phyloP scores from a whole-genome alignment of 2,329 filamentous ascomycete genomes.

The Trichoderma sp. region DNA sequence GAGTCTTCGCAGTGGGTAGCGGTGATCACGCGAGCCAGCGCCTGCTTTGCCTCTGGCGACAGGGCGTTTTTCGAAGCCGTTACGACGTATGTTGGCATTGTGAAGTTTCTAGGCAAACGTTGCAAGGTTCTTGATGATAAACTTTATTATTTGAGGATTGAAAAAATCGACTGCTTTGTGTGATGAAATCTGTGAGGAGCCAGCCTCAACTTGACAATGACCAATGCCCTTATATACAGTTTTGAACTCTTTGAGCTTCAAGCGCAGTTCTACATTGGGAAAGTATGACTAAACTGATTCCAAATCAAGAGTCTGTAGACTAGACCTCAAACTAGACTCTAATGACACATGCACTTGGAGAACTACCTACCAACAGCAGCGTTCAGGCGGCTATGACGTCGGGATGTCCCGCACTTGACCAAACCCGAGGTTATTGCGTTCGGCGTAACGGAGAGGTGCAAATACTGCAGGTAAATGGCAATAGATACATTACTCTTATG shows the following conservation, averaged over 20 bases:
- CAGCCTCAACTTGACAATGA: neutral
- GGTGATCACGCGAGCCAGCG: neutral
- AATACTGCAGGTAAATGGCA: no score
- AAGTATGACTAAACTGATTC: neutral
- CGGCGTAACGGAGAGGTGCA: neutral
- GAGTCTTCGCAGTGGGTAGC: slow-evolving; percentile 1
- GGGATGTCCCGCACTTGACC: neutral
- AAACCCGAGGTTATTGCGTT: neutral
- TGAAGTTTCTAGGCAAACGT: neutral
- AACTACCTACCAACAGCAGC: neutral
- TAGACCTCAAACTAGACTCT: neutral
- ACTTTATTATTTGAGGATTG: neutral
- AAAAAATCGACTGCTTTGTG: neutral
- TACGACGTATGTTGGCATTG: slow-evolving; percentile 4
- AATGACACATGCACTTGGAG: neutral
- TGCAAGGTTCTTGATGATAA: neutral
- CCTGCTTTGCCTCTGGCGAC: neutral
- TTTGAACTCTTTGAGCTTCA: neutral
- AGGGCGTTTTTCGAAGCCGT: neutral
- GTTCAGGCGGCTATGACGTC: neutral
- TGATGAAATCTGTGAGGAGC: neutral
- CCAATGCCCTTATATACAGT: neutral
- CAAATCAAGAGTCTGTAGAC: neutral
- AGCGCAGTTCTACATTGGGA: neutral
- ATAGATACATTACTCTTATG: no score